These are phyloP conservation scores for Solanum virginianum DNA, from an alignment of 257 asterid genomes.

Conservation along the genomic window DNA sequence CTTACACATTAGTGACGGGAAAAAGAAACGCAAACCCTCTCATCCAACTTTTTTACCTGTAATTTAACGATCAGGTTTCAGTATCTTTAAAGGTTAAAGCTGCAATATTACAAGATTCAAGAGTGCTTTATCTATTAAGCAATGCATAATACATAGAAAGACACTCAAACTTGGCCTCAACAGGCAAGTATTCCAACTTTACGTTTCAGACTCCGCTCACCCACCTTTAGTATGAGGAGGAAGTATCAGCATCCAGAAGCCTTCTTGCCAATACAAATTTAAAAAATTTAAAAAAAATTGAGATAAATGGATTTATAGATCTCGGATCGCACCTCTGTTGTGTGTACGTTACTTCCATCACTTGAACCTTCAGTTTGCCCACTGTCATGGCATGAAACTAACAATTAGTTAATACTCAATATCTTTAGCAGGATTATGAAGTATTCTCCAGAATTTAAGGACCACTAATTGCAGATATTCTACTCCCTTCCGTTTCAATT, in stretches of 20 bases:
- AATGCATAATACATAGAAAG: neutral
- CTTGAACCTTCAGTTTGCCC: conserved; percentile 71
- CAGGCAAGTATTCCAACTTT: neutral
- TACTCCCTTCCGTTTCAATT: neutral
- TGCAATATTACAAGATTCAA: neutral
- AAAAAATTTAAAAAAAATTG: neutral
- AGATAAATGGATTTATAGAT: neutral
- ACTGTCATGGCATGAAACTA: conserved; percentile 27
- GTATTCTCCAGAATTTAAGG: neutral
- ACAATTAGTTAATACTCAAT: neutral
- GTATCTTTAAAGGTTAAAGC: neutral
- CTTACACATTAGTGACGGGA: neutral
- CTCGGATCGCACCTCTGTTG: conserved; percentile 30
- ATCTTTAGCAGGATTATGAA: neutral
- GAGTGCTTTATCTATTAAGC: neutral
- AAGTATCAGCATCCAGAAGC: neutral
- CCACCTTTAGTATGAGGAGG: conserved; percentile 26
- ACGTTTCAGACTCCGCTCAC: conserved; percentile 36
- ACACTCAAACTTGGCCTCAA: neutral
- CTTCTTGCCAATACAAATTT: neutral
- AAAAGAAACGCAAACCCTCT: neutral
- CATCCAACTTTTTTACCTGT: neutral
- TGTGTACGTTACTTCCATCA: conserved; percentile 70
- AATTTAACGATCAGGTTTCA: too few relatives aligned
- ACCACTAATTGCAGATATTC: neutral